Conservation (phyloP, 2,329 filamentous ascomycete species). For the Microdochium trichocladiopsis region DNA sequence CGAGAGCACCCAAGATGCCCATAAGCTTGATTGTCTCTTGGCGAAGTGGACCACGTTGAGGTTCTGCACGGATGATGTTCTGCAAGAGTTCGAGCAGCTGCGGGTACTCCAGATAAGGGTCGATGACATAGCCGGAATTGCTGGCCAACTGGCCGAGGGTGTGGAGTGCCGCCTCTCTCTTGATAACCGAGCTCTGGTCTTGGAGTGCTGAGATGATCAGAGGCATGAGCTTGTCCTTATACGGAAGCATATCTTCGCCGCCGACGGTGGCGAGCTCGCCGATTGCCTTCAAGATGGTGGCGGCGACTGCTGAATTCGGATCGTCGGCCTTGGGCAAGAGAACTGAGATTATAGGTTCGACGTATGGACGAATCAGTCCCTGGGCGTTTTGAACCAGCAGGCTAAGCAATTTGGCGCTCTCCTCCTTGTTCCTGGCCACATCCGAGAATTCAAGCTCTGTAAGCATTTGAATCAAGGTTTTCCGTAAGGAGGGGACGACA, state of each 20-base stretch:
- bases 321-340: conserved; percentile 91
- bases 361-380: conserved; percentile 88
- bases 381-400: conserved; percentile 90
- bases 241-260: conserved; percentile 86
- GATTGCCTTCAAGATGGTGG: conserved; percentile 90
- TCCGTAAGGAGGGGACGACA: conserved; percentile 90
- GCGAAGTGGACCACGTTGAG: conserved; percentile 72
- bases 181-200: conserved; percentile 83
- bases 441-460: conserved; percentile 96
- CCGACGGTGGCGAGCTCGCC: conserved; percentile 92
- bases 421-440: conserved; percentile 88
- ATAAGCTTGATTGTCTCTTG: conserved; percentile 96
- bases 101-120: conserved; percentile 91
- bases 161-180: conserved; percentile 84
- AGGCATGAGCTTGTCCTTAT: conserved; percentile 88
- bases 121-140: conserved; percentile 95
- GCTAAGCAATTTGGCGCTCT: conserved; percentile 88
- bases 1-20: conserved; percentile 88
- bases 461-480: conserved; percentile 90
- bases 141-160: conserved; percentile 89
- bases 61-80: conserved; percentile 87
- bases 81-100: conserved; percentile 88
- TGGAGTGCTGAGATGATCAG: conserved; percentile 91
- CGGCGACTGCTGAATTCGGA: conserved; percentile 77
- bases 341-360: conserved; percentile 91